phyloP scores from a whole-genome alignment of 2,329 filamentous ascomycete genomes.

The Fusarium graminum region DNA sequence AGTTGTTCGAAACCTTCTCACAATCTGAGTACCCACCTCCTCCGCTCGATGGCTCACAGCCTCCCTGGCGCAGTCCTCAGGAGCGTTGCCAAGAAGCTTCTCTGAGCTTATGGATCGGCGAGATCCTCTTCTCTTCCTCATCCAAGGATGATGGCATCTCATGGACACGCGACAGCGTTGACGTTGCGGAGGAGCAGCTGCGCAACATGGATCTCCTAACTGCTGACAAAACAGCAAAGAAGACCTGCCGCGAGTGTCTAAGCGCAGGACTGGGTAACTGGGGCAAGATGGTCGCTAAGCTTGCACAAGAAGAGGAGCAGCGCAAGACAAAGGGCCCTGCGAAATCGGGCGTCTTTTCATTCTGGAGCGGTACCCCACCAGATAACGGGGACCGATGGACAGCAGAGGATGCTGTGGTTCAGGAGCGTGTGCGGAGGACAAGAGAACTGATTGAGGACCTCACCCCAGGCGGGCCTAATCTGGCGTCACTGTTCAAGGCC shows the following conservation, averaged over 20 bases:
- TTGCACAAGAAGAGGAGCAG: constrained; percentile 67
- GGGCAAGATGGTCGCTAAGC: constrained; percentile 79
- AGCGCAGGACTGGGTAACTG: constrained; percentile 83
- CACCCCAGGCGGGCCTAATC: constrained; percentile 52
- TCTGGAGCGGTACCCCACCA: constrained; percentile 55
- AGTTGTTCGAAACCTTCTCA: constrained; percentile 46
- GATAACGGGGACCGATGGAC: constrained; percentile 61
- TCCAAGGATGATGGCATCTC: constrained; percentile 78
- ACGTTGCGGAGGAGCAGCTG: constrained; percentile 79
- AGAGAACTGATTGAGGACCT: constrained; percentile 66
- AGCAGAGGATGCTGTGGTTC: constrained; percentile 67
- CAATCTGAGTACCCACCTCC: constrained; percentile 77
- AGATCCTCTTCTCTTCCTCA: constrained; percentile 82
- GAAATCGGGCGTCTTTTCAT: constrained; percentile 53
- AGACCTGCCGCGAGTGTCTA: constrained; percentile 82
- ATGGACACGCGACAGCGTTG: constrained; percentile 92
- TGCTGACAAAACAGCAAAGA: constrained; percentile 52
- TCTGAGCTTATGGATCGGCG: constrained; percentile 90
- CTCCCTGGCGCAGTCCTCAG: constrained; percentile 72
- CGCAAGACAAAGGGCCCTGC: constrained; percentile 53
- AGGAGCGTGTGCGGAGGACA: constrained; percentile 64
- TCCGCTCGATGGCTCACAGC: constrained; percentile 75
- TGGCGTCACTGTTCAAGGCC: constrained; percentile 58
- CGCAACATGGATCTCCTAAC: constrained; percentile 56
- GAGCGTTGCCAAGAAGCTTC: constrained; percentile 87